Percentiles rank a stretch among this genome's conserved stretches.
Evolutionary conservation across 169 alveolate species (phyloP).

Genomic region (Eimeria necatrix): DNA sequence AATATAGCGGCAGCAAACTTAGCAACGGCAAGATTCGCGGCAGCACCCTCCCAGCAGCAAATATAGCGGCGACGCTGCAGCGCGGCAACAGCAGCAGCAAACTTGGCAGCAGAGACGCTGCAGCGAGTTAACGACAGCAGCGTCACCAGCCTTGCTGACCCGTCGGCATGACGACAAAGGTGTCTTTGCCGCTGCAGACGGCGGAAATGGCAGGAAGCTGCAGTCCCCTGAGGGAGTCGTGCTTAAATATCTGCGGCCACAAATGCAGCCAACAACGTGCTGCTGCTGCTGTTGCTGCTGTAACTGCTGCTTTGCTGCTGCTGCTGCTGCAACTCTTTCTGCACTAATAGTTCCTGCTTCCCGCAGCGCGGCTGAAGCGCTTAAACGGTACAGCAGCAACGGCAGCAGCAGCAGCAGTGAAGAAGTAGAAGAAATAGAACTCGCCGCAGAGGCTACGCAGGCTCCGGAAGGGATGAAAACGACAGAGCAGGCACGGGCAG

Average conservation of each 20-base stretch:
- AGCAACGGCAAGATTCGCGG: neutral
- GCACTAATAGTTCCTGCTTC: too few species aligned
- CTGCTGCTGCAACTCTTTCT: neutral
- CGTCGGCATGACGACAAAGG: slow-evolving; percentile 97
- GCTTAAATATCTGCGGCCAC: neutral
- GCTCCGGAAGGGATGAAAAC: neutral
- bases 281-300: neutral
- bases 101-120: neutral
- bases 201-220: slow-evolving; percentile 97
- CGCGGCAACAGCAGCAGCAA: neutral
- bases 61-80: neutral
- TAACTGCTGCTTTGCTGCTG: neutral
- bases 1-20: neutral
- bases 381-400: neutral
- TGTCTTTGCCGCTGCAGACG: slow-evolving; percentile 93
- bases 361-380: neutral
- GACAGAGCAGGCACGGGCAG: neutral
- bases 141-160: slow-evolving; percentile 91
- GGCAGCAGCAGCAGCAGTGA: neutral
- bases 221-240: slow-evolving; percentile 31
- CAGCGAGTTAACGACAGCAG: neutral
- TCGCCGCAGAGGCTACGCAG: neutral
- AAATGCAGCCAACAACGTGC: neutral
- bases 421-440: neutral
- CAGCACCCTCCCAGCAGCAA: neutral